A percentile compares a stretch with the other conserved stretches of the same genome.
These are phyloP conservation scores for Tuctoria greenei DNA, from an alignment of 176 grass and related monocot species.

Conservation along the genomic window DNA sequence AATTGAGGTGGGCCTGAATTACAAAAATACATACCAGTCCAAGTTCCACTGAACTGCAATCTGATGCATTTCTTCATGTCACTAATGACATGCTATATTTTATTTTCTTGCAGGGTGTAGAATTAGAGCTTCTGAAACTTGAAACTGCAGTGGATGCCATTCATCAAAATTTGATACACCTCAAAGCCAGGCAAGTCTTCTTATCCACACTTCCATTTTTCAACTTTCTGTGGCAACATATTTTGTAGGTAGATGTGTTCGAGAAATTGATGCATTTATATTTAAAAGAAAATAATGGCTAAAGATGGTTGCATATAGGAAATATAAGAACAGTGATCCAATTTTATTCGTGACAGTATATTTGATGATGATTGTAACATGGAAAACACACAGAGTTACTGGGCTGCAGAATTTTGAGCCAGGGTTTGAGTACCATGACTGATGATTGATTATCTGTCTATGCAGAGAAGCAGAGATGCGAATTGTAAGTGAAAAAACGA, in stretches of 20 bases:
- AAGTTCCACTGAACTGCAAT: not conserved
- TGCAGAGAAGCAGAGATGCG: too few species aligned
- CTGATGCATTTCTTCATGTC: slow-evolving; percentile 20
- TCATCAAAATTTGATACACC: slow-evolving; percentile 75
- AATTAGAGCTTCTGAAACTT: slow-evolving; percentile 77
- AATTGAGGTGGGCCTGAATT: slow-evolving; percentile 59
- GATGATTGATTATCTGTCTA: too few species aligned
- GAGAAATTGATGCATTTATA: not conserved
- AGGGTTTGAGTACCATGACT: too few species aligned
- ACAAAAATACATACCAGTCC: not conserved
- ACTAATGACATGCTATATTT: slow-evolving; percentile 14
- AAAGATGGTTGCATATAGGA: not conserved
- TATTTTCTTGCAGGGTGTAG: slow-evolving; percentile 59
- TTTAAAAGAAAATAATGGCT: not conserved
- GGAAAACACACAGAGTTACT: not conserved
- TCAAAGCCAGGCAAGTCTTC: slow-evolving; percentile 60
- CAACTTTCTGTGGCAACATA: not conserved
- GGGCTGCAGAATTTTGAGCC: too few species aligned
- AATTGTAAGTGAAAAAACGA: too few species aligned
- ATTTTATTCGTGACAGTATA: not conserved
- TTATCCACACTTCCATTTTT: not conserved
- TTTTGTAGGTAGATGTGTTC: not conserved
- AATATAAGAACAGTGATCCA: not conserved
- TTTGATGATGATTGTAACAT: not conserved
- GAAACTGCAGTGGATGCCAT: slow-evolving; percentile 71